Evolutionary conservation across 2,329 filamentous ascomycete species (phyloP).

Genomic region (Fusarium hainanense): DNA sequence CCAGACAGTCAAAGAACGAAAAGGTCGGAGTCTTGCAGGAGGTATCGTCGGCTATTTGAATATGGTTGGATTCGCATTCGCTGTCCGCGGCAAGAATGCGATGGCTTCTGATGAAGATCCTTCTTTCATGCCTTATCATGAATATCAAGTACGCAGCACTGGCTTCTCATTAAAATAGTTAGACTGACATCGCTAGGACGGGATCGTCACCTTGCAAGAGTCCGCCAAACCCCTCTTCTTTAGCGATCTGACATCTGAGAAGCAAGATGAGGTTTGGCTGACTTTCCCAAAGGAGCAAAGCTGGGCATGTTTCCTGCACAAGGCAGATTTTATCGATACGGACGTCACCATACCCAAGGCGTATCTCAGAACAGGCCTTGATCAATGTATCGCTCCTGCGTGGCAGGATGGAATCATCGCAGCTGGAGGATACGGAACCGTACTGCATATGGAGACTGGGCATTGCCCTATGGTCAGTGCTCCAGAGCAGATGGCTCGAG

Average conservation of each 20-base stretch:
- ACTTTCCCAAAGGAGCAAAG: constrained; percentile 5
- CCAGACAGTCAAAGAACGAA: background rate
- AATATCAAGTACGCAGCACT: background rate
- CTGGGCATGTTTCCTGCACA: background rate
- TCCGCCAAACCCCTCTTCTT: background rate
- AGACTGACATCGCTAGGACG: background rate
- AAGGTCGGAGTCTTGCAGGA: background rate
- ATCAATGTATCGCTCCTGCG: background rate
- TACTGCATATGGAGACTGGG: background rate
- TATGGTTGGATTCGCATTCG: background rate
- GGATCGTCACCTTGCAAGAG: background rate
- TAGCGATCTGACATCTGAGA: background rate
- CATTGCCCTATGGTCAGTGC: constrained; percentile 1
- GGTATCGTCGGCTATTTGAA: background rate
- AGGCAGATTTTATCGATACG: background rate
- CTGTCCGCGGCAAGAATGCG: background rate
- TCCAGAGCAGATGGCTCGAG: background rate
- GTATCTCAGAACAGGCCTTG: background rate
- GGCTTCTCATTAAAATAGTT: fast-evolving
- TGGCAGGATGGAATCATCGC: background rate
- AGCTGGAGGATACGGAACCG: background rate
- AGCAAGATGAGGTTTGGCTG: background rate
- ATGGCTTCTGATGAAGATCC: constrained; percentile 1
- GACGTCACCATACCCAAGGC: background rate
- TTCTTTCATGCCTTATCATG: background rate